Conservation (phyloP, 1,139 yeast species). For the Kurtzmaniella quercitrusa region DNA sequence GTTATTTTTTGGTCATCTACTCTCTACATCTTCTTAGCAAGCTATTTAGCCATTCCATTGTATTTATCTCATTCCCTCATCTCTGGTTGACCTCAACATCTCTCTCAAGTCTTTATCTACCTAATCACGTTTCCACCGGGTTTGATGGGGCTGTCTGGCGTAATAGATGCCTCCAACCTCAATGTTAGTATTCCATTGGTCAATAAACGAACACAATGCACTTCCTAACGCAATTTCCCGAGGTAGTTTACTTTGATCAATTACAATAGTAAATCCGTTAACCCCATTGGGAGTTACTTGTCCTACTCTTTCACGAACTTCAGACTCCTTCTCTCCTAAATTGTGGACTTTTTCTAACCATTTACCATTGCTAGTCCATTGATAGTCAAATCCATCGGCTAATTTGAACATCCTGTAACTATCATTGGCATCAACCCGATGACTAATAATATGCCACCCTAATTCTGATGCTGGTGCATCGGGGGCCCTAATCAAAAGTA, state of each 20-base stretch:
- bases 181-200: slow-evolving; percentile 61
- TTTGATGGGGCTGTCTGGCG: slow-evolving; percentile 46
- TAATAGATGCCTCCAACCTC: slow-evolving; percentile 61
- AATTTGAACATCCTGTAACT: slow-evolving; percentile 55
- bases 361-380: slow-evolving; percentile 60
- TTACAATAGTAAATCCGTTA: slow-evolving; percentile 48
- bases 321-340: slow-evolving; percentile 58
- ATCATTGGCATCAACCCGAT: slow-evolving; percentile 59
- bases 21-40: no score
- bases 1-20: no score
- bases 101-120: no score
- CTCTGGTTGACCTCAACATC: no score
- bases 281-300: slow-evolving; percentile 45
- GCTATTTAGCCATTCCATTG: no score
- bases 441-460: slow-evolving; percentile 62
- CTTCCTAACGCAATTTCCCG: slow-evolving; percentile 55
- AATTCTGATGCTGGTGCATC: slow-evolving; percentile 47
- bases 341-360: slow-evolving; percentile 54
- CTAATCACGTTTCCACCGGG: slow-evolving; percentile 58
- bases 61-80: not conserved
- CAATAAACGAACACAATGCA: slow-evolving; percentile 56
- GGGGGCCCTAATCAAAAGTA: slow-evolving; percentile 47
- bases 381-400: slow-evolving; percentile 56
- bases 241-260: slow-evolving; percentile 52
- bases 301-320: slow-evolving; percentile 57